Evolutionary conservation across 495 filamentous ascomycete genomes (phyloP).

Genomic region (Elasticomyces elasticus): DNA sequence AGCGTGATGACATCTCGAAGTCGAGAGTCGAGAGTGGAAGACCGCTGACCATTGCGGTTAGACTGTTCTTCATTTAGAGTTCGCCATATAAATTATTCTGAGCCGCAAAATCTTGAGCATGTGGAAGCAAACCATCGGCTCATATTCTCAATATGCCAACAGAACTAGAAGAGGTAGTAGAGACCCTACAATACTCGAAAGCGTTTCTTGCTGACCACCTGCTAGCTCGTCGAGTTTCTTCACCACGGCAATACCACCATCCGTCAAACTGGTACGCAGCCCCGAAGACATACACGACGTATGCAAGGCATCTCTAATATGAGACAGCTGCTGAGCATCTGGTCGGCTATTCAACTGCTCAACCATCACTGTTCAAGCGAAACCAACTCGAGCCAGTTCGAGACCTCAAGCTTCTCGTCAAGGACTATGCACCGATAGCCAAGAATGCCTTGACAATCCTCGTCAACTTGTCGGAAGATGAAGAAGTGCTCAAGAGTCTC

Average conservation of each 20-base stretch:
- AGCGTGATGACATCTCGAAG: background rate
- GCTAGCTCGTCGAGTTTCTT: conserved; percentile 81
- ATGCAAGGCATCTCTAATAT: conserved; percentile 17
- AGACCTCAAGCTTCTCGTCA: conserved; percentile 79
- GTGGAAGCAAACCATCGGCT: background rate
- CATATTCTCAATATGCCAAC: conserved; percentile 52
- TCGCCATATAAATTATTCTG: background rate
- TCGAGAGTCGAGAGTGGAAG: background rate
- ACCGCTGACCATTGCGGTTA: background rate
- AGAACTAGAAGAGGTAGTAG: conserved; percentile 67
- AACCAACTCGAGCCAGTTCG: conserved; percentile 68
- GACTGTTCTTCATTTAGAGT: background rate
- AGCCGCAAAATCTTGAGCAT: background rate
- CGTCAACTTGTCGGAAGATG: conserved; percentile 77
- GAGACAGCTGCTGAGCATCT: conserved; percentile 66
- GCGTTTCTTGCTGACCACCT: background rate
- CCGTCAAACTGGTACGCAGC: conserved; percentile 56
- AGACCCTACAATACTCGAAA: background rate
- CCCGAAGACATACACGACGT: conserved; percentile 15
- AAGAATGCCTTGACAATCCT: conserved; percentile 88
- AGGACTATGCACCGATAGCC: conserved; percentile 77
- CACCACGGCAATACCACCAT: conserved; percentile 81
- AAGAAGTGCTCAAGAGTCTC: conserved; percentile 58
- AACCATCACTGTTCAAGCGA: conserved; percentile 75
- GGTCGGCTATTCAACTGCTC: conserved; percentile 66